Evolutionary conservation across 2,329 filamentous ascomycete genomes (phyloP), one percentile per base, ranked within the genome.

Genomic region (Scedosporium boydii): DNA sequence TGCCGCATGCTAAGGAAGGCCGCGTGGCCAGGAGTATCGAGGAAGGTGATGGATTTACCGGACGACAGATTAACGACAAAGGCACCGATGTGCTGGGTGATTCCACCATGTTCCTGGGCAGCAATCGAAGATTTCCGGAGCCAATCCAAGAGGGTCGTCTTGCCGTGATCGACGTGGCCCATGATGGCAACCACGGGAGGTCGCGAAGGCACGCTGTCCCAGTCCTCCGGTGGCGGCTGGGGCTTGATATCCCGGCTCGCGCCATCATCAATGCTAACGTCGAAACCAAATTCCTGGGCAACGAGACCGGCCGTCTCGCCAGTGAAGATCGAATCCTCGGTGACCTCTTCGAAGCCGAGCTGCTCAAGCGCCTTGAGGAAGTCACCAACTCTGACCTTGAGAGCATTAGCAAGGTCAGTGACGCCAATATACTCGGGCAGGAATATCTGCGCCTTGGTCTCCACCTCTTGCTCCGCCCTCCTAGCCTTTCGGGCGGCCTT

Each of bases 131-230:
- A 95, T 69, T 96, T 96, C 44, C 95, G 89, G 55, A 99, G 80
- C 76, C 88, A 98, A 72, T 99, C 95, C 9, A 99, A 80, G 51
- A 99, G 87, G 0, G 96, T 99, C 0, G 95, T 99, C 78, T 99
- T 99, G 61, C 95, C 95, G 73, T 99, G 95, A 72, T 99, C 96
- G 68, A 99, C 95, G 67, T 99, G 95, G 2, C 95, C 95, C 96
- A 99, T 99, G 70, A 99, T 99, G 0, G 96, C 98, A 46, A 99
- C 93, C 42, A 99, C 91, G 0, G 95, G 96, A 6, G 95, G 93
- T 16, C 96, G 85, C 41, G 79, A 75, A 1, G 92, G 91, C 6
- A 97, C 75, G 14, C 74, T 68, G 0, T 88, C 85, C 58, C 79
- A 82, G 72, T 93, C 90, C 69, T 87, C 86, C 7, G 85, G 84